Conservation (phyloP, 177 flowering plant species). For the Vitis hybrid region DNA sequence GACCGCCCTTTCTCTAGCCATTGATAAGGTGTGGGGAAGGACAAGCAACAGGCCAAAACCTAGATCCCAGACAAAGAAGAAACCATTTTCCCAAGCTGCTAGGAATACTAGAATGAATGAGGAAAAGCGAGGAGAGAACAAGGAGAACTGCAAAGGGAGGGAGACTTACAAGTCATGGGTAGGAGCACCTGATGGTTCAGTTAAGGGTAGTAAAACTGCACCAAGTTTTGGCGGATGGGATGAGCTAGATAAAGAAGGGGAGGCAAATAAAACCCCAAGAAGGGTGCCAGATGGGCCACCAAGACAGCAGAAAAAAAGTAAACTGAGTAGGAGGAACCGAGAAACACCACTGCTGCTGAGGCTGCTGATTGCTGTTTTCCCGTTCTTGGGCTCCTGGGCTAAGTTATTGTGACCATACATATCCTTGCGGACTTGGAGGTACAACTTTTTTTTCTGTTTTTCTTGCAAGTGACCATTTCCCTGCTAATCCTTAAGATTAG, state of each 20-base stretch:
- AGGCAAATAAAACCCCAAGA: background rate
- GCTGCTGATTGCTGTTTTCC: conserved; percentile 46
- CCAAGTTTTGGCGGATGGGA: conserved; percentile 56
- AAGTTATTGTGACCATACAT: conserved; percentile 13
- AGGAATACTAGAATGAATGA: conserved; percentile 4
- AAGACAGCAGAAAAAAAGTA: conserved; percentile 18
- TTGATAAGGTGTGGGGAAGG: conserved; percentile 37
- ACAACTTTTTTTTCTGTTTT: no score
- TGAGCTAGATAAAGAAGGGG: conserved; percentile 34
- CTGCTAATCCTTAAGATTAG: no score
- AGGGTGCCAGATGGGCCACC: conserved; percentile 8
- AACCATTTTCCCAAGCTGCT: conserved; percentile 13
- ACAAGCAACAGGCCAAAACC: conserved; percentile 11
- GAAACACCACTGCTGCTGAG: conserved; percentile 39
- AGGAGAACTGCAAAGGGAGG: background rate
- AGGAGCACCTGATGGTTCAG: conserved; percentile 15
- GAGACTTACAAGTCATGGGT: conserved; percentile 30
- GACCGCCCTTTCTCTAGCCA: conserved; percentile 34
- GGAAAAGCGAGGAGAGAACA: conserved; percentile 7
- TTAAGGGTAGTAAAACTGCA: conserved; percentile 6
- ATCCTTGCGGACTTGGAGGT: no score
- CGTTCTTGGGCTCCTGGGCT: conserved; percentile 46
- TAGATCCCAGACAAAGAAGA: conserved; percentile 17
- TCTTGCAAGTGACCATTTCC: no score
- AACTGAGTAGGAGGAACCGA: conserved; percentile 26